Conservation (phyloP, 805 yeast genomes). For the Metschnikowia drakensbergensis region DNA sequence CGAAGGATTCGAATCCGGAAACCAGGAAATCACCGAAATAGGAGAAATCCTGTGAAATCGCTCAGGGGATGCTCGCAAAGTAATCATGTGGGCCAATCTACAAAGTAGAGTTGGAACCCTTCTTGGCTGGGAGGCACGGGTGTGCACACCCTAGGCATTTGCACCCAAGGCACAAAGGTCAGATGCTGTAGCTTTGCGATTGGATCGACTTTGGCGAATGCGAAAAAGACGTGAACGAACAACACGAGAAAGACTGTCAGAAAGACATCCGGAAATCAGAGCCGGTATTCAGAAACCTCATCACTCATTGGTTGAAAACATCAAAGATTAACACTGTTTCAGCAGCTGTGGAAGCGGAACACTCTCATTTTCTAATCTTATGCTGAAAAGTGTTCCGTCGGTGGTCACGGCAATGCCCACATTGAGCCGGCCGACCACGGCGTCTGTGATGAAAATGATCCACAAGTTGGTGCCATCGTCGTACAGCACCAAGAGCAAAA, state of each 20-base stretch:
- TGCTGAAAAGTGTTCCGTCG: neutral
- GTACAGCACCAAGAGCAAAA: slow-evolving; percentile 1
- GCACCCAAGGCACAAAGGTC: neutral
- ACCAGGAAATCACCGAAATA: no score
- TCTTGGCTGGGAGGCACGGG: slow-evolving; percentile 1
- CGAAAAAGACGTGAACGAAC: neutral
- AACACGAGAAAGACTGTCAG: neutral
- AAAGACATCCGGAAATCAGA: no score
- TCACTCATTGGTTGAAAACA: no score
- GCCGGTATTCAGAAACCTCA: no score
- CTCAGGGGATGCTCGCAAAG: no score
- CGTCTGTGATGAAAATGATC: slow-evolving; percentile 18
- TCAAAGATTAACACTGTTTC: no score
- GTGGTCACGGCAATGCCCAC: slow-evolving; percentile 11
- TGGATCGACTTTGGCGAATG: neutral
- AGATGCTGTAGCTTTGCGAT: neutral
- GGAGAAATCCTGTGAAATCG: no score
- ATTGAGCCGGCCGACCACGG: slow-evolving; percentile 18
- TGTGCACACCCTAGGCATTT: neutral
- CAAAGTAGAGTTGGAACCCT: no score
- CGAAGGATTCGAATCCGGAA: no score
- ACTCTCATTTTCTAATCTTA: neutral
- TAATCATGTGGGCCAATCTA: no score
- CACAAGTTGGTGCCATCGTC: slow-evolving; percentile 12
- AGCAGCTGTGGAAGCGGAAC: no score